Base-by-base conservation (phyloP, 148 eudicot species). In the Polygonum maritimum region DNA sequence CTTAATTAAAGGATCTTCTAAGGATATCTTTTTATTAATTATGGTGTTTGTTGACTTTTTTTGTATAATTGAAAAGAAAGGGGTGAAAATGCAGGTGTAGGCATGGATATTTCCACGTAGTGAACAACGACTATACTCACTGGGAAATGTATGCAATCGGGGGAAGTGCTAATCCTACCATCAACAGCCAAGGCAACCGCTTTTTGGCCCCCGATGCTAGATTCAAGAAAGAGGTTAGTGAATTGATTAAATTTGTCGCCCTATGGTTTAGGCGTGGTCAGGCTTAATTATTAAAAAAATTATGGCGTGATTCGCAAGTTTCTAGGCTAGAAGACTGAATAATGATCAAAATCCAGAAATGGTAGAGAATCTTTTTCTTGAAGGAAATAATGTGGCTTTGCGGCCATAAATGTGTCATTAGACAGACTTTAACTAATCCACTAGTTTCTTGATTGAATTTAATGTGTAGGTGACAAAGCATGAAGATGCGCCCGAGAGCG, bases 131-230 rank as follows among this genome's bases (percentile, higher is more conserved):
- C 89, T 90, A 90, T 74, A 88, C 90, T n/a, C 94, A 90, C 74
- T 90, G 94, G 94, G 88, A 85, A 84, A 90, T 86, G 91, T 90
- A 90, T 76, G 94, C 94, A 15, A 90, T 88, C 52, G 91, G 94
- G 55, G 94, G 94, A 39, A 90, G 94, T 80, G 94, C 94, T 40
- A 52, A 76, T 15, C 94, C 94, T 48, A 90, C 94, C 38, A 90
- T 90, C 81, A 88, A 88, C 48, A 90, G 94, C 81, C 89, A 90
- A 79, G 90, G 91, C 82, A 90, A 90, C 80, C 74, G 91, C 76
- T 90, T 90, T 81, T 78, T 87, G 11, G 94, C 94, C 7, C 94
- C 94, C 18, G 67, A 86, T 77, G 69, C 67, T 8, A 74, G 82
- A 73, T 83, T 78, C 79, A 86, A 78, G 73, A 90, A 90, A 82